Percentiles rank a stretch among this genome's conserved stretches.
Evolutionary conservation across 148 eudicot genomes (phyloP).

Genomic region (Amaranthus palmeri): DNA sequence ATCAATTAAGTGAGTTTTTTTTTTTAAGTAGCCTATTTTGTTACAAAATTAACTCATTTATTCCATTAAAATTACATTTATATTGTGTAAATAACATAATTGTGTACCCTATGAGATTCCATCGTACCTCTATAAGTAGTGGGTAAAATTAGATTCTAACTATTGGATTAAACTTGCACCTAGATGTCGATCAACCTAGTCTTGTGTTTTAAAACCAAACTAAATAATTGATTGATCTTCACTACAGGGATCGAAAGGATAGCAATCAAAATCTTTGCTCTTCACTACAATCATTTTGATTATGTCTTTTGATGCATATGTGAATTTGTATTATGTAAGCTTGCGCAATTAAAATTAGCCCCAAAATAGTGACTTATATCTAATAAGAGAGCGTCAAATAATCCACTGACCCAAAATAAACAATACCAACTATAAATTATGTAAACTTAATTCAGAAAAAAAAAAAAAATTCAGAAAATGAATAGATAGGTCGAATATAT

Average conservation of each 20-base stretch:
- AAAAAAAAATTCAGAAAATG: too few species aligned
- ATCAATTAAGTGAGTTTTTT: too few species aligned
- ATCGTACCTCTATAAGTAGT: background rate
- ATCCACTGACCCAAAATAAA: too few species aligned
- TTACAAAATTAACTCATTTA: background rate
- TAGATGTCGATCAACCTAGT: conserved; percentile 7
- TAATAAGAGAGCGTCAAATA: too few species aligned
- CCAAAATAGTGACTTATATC: conserved; percentile 1
- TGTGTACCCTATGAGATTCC: background rate
- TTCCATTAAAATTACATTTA: too few species aligned
- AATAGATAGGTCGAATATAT: too few species aligned
- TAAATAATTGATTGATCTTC: background rate
- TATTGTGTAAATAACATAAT: too few species aligned
- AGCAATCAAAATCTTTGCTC: background rate
- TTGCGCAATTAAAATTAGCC: too few species aligned
- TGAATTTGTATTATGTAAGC: background rate
- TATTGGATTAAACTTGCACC: conserved; percentile 4
- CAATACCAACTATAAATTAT: too few species aligned
- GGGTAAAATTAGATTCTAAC: background rate
- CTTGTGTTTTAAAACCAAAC: conserved; percentile 3
- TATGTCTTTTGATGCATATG: background rate
- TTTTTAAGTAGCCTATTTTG: background rate
- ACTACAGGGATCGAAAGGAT: background rate
- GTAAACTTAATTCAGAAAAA: too few species aligned
- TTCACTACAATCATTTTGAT: background rate